phyloP scores from a whole-genome alignment of 2,329 filamentous ascomycete species.

The Metarhizium robertsii region DNA sequence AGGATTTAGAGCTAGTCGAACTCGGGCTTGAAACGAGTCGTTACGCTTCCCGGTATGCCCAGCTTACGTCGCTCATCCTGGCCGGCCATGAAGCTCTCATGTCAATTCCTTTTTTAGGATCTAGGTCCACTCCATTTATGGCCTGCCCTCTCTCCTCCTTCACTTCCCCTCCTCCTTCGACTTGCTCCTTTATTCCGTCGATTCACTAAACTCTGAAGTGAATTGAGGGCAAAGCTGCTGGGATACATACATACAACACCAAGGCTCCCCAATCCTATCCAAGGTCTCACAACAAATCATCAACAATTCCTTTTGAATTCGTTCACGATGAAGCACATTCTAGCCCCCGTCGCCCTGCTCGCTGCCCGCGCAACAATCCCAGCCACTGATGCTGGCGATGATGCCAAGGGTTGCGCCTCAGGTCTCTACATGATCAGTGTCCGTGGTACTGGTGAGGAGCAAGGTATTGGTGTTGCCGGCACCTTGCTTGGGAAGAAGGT shows the following conservation, averaged over 20 bases:
- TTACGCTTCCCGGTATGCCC: too few species aligned
- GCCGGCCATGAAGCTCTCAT: too few species aligned
- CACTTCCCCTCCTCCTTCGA: neutral
- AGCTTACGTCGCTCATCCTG: too few species aligned
- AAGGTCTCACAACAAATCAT: neutral
- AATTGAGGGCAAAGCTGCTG: neutral
- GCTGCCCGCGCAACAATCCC: conserved; percentile 12
- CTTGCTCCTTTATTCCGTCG: too few species aligned
- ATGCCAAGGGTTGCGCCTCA: conserved; percentile 21
- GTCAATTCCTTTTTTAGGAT: neutral
- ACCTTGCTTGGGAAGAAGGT: conserved; percentile 21
- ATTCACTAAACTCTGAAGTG: neutral
- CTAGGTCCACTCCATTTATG: neutral
- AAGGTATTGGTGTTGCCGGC: conserved; percentile 25
- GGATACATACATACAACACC: neutral
- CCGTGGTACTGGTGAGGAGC: conserved; percentile 26
- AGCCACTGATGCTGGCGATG: conserved; percentile 14
- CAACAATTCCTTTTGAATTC: neutral
- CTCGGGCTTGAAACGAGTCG: too few species aligned
- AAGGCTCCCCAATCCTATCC: neutral
- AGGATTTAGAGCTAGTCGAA: too few species aligned
- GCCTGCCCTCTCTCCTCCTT: neutral
- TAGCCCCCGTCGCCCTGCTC: conserved; percentile 8
- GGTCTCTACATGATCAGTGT: conserved; percentile 31
- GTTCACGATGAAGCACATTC: conserved; percentile 5